phyloP scores from a whole-genome alignment of 177 flowering plant genomes.

The Tripterygium wilfordii region DNA sequence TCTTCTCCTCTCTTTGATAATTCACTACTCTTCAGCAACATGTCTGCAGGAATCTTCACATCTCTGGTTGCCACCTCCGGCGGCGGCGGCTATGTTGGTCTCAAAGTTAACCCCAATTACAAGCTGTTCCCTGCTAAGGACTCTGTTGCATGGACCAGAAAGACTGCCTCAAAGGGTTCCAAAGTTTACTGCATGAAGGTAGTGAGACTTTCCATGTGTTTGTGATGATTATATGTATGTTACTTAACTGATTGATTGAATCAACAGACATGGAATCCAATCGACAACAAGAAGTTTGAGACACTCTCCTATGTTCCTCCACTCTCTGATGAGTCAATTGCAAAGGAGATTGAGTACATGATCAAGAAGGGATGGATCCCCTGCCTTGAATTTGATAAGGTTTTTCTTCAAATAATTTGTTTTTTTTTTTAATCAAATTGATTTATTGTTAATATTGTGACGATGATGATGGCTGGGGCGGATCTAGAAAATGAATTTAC shows the following conservation, averaged over 20 bases:
- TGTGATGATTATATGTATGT: not conserved
- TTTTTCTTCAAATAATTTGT: constrained; percentile 3
- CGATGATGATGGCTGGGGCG: no score
- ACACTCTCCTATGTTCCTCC: constrained; percentile 43
- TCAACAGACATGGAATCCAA: constrained; percentile 62
- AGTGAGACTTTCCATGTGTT: not conserved
- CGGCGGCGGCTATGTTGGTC: constrained; percentile 22
- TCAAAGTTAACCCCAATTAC: constrained; percentile 17
- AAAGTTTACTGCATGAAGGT: constrained; percentile 71
- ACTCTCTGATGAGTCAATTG: constrained; percentile 25
- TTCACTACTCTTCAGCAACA: constrained; percentile 10
- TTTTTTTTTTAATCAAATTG: not conserved
- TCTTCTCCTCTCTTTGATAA: no score
- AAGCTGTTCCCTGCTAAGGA: constrained; percentile 33
- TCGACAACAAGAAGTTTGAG: constrained; percentile 50
- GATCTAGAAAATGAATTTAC: no score
- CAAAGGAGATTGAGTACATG: constrained; percentile 70
- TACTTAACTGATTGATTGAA: not conserved
- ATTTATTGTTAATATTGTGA: no score
- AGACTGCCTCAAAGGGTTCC: constrained; percentile 53
- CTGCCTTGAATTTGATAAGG: constrained; percentile 74
- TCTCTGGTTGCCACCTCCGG: constrained; percentile 22
- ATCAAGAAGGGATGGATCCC: constrained; percentile 66
- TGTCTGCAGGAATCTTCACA: constrained; percentile 38
- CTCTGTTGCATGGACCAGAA: constrained; percentile 39